A percentile compares a stretch with the other conserved stretches of the same genome.
These are phyloP conservation scores for Lactarius indigo DNA, from an alignment of 768 basidiomycete species.

Conservation along the genomic window DNA sequence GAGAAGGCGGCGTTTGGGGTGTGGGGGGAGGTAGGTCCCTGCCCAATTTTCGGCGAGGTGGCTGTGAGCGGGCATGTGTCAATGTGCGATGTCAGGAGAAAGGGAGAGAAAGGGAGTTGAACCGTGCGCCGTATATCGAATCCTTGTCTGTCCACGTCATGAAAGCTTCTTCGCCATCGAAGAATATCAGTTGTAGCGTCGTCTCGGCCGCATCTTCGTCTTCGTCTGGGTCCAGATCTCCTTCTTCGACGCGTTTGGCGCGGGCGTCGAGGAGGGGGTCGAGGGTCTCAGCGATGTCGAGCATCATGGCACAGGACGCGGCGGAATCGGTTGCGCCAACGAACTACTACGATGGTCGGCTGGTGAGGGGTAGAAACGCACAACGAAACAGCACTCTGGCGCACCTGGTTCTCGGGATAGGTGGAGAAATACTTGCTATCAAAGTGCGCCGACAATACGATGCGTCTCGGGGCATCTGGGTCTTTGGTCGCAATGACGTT, in stretches of 20 bases:
- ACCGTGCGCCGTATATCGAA: constrained; percentile 96
- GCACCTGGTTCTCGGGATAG: constrained; percentile 72
- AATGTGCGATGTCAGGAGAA: neutral
- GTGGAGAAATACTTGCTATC: constrained; percentile 85
- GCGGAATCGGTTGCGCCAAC: constrained; percentile 97
- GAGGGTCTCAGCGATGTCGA: constrained; percentile 85
- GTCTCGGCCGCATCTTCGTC: constrained; percentile 79
- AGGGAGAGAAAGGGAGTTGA: constrained; percentile 31
- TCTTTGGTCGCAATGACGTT: constrained; percentile 97
- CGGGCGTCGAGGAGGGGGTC: constrained; percentile 67
- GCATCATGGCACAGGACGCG: constrained; percentile 89
- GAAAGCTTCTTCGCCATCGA: constrained; percentile 98
- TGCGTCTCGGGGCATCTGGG: constrained; percentile 71
- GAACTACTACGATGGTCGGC: constrained; percentile 54
- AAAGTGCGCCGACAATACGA: constrained; percentile 89
- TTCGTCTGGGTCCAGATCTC: constrained; percentile 48
- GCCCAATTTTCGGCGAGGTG: constrained; percentile 89
- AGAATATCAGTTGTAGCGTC: constrained; percentile 89
- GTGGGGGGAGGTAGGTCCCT: constrained; percentile 57
- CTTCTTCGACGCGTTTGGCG: constrained; percentile 50
- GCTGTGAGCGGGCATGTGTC: constrained; percentile 37
- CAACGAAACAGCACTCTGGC: constrained; percentile 21
- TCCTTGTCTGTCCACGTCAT: constrained; percentile 83
- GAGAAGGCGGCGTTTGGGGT: constrained; percentile 56
- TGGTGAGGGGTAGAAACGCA: neutral